Conservation (phyloP, 345 rosid species). For the Salix koriyanagi region DNA sequence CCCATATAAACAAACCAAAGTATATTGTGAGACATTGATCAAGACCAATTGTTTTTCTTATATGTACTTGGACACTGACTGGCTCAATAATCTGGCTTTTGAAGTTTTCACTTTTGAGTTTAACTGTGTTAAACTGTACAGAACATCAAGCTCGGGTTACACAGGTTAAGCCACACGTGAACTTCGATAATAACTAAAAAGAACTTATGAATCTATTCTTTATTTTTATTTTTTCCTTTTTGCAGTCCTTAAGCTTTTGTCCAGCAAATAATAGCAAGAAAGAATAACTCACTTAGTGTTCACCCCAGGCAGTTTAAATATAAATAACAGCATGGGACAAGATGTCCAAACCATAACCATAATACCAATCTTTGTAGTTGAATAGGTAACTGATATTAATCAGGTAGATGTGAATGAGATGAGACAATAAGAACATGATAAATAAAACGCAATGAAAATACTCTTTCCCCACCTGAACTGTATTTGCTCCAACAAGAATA, state of each 20-base stretch:
- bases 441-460: not conserved
- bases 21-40: not conserved
- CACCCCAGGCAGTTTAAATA: not conserved
- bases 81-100: not conserved
- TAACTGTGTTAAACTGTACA: not conserved
- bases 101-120: not conserved
- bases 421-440: not conserved
- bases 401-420: not conserved
- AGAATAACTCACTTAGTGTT: not conserved
- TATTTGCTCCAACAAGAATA: constrained; percentile 87
- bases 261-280: not conserved
- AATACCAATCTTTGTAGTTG: not conserved
- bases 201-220: not conserved
- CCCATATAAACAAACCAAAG: not conserved
- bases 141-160: not conserved
- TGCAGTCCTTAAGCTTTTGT: not conserved
- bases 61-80: not conserved
- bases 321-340: not conserved
- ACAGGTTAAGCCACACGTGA: not conserved
- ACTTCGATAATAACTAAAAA: not conserved
- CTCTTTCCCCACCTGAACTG: constrained; percentile 69
- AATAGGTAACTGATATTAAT: not conserved
- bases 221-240: not conserved
- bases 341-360: not conserved
- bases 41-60: not conserved